These are phyloP conservation scores for Penstemon barbatus DNA, from an alignment of 257 asterid species.

Conservation along the genomic window DNA sequence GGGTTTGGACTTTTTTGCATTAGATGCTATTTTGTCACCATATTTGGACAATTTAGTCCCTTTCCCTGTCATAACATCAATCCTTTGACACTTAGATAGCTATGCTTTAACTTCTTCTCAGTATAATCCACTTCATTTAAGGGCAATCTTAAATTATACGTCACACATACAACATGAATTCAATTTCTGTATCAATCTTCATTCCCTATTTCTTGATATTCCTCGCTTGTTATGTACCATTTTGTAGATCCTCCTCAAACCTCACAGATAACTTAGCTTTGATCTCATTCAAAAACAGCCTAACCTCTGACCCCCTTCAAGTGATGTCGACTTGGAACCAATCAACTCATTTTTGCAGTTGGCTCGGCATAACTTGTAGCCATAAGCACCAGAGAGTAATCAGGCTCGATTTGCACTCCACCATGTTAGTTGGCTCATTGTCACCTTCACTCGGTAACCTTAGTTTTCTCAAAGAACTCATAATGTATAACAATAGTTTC, in stretches of 20 bases:
- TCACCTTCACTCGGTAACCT: constrained; percentile 21
- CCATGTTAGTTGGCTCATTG: constrained; percentile 3
- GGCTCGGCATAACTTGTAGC: constrained; percentile 24
- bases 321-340: constrained; percentile 8
- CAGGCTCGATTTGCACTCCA: constrained; percentile 8
- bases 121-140: no score
- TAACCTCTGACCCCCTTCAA: constrained; percentile 16
- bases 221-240: background rate
- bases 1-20: no score
- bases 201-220: background rate
- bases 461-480: constrained; percentile 3
- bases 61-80: no score
- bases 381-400: constrained; percentile 4
- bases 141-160: no score
- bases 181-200: background rate
- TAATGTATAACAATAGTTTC: constrained; percentile 16
- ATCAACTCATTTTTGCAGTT: constrained; percentile 16
- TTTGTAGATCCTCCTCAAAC: constrained; percentile 4
- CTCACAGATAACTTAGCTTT: background rate
- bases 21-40: no score
- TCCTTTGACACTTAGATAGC: no score
- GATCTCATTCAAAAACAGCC: constrained; percentile 1
- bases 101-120: no score
- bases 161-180: no score
- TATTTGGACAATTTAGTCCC: no score